These are phyloP conservation scores for Yamadazyma philogaea DNA, from an alignment of 805 yeast species.

Conservation along the genomic window DNA sequence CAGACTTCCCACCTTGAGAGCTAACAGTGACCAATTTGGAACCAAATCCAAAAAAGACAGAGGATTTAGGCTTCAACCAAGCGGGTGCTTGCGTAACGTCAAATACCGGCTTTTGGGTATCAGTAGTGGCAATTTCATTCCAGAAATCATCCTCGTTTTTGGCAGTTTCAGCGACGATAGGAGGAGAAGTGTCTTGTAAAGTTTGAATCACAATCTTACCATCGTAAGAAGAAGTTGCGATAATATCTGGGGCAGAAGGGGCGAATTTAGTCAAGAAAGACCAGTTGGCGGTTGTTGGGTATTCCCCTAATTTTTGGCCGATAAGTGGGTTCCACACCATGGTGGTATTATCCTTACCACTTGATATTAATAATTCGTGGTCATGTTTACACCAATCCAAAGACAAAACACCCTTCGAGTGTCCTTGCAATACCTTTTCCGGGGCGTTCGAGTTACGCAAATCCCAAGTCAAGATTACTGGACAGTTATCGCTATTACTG, in stretches of 20 bases:
- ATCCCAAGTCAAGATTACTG: slow-evolving; percentile 89
- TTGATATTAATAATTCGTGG: slow-evolving; percentile 71
- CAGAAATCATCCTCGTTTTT: slow-evolving; percentile 72
- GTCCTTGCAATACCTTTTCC: slow-evolving; percentile 70
- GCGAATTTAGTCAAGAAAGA: slow-evolving; percentile 86
- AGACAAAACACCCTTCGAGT: slow-evolving; percentile 81
- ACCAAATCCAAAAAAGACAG: slow-evolving; percentile 90
- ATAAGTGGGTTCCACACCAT: slow-evolving; percentile 85
- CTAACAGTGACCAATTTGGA: slow-evolving; percentile 70
- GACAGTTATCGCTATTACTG: slow-evolving; percentile 73
- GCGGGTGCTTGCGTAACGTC: slow-evolving; percentile 77
- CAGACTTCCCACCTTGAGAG: slow-evolving; percentile 38
- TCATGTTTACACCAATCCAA: slow-evolving; percentile 93
- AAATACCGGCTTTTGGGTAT: slow-evolving; percentile 70
- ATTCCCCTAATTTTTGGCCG: slow-evolving; percentile 74
- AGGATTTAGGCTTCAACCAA: slow-evolving; percentile 76
- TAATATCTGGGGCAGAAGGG: slow-evolving; percentile 81
- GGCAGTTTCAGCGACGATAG: slow-evolving; percentile 43
- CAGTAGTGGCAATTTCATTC: slow-evolving; percentile 69
- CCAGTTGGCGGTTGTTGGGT: slow-evolving; percentile 93
- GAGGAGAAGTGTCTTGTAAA: slow-evolving; percentile 78
- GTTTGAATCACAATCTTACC: slow-evolving; percentile 80
- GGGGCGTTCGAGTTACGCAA: slow-evolving; percentile 93
- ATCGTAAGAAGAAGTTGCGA: slow-evolving; percentile 86
- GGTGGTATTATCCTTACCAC: slow-evolving; percentile 89